phyloP scores from a whole-genome alignment of 2,329 filamentous ascomycete genomes.

The Calonectria crousiana region DNA sequence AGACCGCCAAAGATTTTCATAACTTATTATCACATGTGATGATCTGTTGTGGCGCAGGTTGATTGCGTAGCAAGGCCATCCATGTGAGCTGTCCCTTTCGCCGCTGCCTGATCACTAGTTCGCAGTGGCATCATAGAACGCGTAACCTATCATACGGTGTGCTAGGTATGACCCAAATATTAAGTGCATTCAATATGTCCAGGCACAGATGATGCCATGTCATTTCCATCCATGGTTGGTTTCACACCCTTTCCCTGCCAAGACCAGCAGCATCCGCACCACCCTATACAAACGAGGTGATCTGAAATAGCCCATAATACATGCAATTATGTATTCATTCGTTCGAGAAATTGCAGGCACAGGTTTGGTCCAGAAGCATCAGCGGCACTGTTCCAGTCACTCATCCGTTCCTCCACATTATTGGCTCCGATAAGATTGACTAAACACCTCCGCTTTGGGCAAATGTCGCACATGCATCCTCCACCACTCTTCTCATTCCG shows the following conservation, averaged over 20 bases:
- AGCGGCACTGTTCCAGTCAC: neutral
- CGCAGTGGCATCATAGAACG: neutral
- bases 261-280: neutral
- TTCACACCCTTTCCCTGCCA: neutral
- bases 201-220: neutral
- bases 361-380: too few relatives aligned
- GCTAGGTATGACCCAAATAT: neutral
- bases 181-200: neutral
- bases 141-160: neutral
- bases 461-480: constrained; percentile 3
- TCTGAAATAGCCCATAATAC: neutral
- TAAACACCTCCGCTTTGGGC: constrained; percentile 20
- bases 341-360: neutral
- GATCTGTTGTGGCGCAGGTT: neutral
- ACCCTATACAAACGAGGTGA: too few relatives aligned
- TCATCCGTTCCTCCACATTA: neutral
- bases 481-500: too few relatives aligned
- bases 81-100: neutral
- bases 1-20: neutral
- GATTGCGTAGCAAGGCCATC: neutral
- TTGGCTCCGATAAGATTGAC: constrained; percentile 23
- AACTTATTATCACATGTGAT: neutral
- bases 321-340: neutral
- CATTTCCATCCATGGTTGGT: neutral
- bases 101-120: neutral